Evolutionary conservation across 1,284 basidiomycete genomes (phyloP), one percentile per base, ranked within the genome.

Genomic region (Apiotrichum brassicae): DNA sequence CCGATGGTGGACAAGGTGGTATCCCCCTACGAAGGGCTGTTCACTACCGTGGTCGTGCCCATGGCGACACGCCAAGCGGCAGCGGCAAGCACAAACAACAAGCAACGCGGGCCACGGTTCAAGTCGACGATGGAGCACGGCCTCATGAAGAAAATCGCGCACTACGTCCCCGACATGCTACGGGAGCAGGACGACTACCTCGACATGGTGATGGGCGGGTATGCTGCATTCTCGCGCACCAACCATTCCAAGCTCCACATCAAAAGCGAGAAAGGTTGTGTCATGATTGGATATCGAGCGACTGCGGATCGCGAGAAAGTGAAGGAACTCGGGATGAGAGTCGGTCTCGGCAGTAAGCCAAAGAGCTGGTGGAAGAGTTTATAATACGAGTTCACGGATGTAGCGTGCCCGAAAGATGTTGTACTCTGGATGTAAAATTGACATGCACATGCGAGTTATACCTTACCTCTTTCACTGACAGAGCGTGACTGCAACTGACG

Each of bases 41-140:
- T 61, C 57, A 64, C 63, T 1, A 67, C 69, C 12, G 54, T 55
- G 28, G 53, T 68, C 32, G 49, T 60, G 5, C 68, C 67, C 6
- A 53, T 61, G 7, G 7, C 26, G 1, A 16, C 24, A n/a, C 42
- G 32, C 20, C 6, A 6, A 26, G 47, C 20, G 47, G 37, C n/a
- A 45, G 2, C 39, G 46, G 7, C 38, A 49, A 14, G 28, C 28
- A 8, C 28, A 30, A 14, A 14, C 28, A 14, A 14, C 28, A 30
- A 30, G 14, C 28, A 14, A 8, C 8, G 28, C 28, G 14, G 14
- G 14, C 7, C 7, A 14, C 35, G 6, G 14, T 7, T 37, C 35
- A 19, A 18, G 25, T 4, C 38, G 22, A 18, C 23, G 34, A 13
- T 43, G 3, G 62, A 65, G 28, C 59, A 64, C 37, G 39, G 40